Base-by-base conservation (phyloP, 768 basidiomycete species). In the Cystofilobasidium ferigula region DNA sequence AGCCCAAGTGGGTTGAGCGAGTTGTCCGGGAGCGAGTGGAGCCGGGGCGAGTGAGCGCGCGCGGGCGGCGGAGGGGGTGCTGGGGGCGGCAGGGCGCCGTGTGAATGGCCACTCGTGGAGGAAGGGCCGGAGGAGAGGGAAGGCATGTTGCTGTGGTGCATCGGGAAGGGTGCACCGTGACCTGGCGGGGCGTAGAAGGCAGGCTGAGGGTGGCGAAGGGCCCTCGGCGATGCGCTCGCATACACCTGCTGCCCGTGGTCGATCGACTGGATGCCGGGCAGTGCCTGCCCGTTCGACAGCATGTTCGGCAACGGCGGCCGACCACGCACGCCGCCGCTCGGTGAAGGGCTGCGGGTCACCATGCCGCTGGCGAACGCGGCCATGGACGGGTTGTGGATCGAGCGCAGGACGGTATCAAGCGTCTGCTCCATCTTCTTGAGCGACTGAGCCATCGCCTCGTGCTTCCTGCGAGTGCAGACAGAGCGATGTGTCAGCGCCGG, bases 1-100 rank as follows among this genome's bases (percentile, higher is more conserved):
- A 98, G 78, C 0, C 94, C 94, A 14, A 98, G 80, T 6, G 94
- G 94, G 69, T 94, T 97, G 43, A 98, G 79, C 0, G 87, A 79
- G 73, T 94, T 94, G 75, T 97, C 92, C 0, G 94, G 94, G 6
- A 98, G 78, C 0, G 85, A 89, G 70, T 94, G 91, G 2, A 97
- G 79, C 72, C 92, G 87, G 0, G 92, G 93, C 1, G 89, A 92
- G 2, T 81, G 80, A 1, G 82, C 79, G 6, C 79, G 77, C 35
- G 70, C 69, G 48, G 72, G 71, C 13, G 30, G 51, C 34, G 32
- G 56, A 32, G 56, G 53, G 0, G 53, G 32, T 22, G 43, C 35
- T 28, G 47, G 36, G 20, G 28, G 12, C 32, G 3, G n/a, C 6
- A 30, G 16, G 8, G 47, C 26, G 24, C 45, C 14, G 26, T 28